Conservation (phyloP, 257 asterid species). For the Nicotiana otophora region DNA sequence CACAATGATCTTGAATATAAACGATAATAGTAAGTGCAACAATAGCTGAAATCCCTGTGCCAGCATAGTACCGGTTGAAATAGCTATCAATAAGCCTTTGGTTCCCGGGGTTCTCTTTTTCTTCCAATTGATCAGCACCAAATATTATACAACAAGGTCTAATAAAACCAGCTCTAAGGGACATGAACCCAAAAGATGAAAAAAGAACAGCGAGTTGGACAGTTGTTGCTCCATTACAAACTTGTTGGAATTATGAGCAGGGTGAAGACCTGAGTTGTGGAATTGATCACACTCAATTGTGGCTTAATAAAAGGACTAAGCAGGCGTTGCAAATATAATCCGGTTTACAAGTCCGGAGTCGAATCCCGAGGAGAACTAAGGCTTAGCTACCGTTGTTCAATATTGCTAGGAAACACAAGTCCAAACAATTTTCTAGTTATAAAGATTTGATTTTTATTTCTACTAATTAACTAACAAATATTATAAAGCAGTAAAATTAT, state of each 20-base stretch:
- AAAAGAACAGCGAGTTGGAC: not conserved
- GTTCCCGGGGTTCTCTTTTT: not conserved
- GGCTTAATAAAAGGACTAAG: no score
- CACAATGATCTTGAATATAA: slow-evolving; percentile 18
- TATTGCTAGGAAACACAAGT: no score
- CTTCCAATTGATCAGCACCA: slow-evolving; percentile 13
- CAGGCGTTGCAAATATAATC: no score
- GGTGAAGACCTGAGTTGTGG: not conserved
- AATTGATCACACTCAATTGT: no score
- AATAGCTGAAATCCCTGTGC: not conserved
- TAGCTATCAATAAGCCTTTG: slow-evolving; percentile 3
- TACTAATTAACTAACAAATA: no score
- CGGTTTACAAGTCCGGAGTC: no score
- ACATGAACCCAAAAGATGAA: slow-evolving; percentile 2
- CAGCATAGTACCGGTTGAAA: slow-evolving; percentile 18
- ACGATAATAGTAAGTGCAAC: slow-evolving; percentile 14
- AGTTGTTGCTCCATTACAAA: slow-evolving; percentile 3
- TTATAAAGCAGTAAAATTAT: no score
- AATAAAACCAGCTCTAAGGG: slow-evolving; percentile 18
- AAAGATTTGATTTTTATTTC: no score
- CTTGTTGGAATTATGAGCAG: slow-evolving; percentile 6
- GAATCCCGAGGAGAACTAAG: no score
- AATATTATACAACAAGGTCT: slow-evolving; percentile 21
- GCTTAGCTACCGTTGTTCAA: no score
- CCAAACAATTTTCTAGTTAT: no score